These are phyloP conservation scores for Myochromella boudieri DNA, from an alignment of 768 basidiomycete species.

Conservation along the genomic window DNA sequence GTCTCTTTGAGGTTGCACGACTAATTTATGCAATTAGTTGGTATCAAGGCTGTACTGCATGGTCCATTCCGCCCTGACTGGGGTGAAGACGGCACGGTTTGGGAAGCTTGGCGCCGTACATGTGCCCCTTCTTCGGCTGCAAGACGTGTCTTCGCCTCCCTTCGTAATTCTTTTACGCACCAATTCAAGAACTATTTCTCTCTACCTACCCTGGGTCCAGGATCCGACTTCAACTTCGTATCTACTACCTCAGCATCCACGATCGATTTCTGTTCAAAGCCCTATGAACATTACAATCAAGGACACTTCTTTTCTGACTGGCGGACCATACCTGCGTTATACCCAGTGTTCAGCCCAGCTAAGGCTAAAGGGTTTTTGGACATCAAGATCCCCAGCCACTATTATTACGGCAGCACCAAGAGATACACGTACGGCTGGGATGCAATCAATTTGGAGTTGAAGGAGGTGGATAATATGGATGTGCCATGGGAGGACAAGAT, in stretches of 20 bases:
- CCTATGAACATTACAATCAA: conserved; percentile 84
- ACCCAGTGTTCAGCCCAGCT: conserved; percentile 92
- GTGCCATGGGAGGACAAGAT: conserved; percentile 85
- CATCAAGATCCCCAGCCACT: conserved; percentile 93
- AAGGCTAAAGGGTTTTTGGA: conserved; percentile 85
- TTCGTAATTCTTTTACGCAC: conserved; percentile 49
- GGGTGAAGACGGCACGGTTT: conserved; percentile 79
- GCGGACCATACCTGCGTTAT: conserved; percentile 84
- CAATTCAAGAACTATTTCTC: conserved; percentile 26
- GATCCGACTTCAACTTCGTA: conserved; percentile 66
- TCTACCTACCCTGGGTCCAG: conserved; percentile 26
- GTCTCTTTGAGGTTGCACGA: not conserved
- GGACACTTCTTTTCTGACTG: conserved; percentile 98
- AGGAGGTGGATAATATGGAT: conserved; percentile 84
- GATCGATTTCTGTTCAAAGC: conserved; percentile 77
- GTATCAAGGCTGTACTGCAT: conserved; percentile 56
- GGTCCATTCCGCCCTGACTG: conserved; percentile 80
- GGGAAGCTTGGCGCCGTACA: conserved; percentile 94
- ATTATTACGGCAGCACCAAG: conserved; percentile 84
- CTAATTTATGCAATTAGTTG: conserved; percentile 35
- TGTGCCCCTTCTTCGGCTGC: conserved; percentile 80
- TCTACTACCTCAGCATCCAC: conserved; percentile 52
- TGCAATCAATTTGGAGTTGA: conserved; percentile 64
- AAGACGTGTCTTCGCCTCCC: conserved; percentile 78
- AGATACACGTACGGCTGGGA: conserved; percentile 94